phyloP scores from a whole-genome alignment of 345 rosid species.

The Limnanthes douglasii region DNA sequence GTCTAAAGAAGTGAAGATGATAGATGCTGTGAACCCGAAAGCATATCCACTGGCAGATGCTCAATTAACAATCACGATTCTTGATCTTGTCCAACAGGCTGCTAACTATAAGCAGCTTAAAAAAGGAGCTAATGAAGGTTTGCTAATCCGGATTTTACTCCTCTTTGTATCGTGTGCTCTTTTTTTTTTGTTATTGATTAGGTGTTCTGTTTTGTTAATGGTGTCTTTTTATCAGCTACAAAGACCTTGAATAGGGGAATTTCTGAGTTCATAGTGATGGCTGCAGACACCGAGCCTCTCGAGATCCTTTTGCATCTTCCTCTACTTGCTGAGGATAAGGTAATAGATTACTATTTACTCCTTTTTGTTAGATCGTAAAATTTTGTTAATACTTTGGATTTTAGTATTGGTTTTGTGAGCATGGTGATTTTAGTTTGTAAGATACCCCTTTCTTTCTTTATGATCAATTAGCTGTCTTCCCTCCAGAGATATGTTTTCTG shows the following conservation, averaged over 20 bases:
- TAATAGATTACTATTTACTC: background rate
- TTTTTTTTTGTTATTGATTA: background rate
- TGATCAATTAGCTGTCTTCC: too few relatives aligned
- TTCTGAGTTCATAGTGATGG: conserved; percentile 82
- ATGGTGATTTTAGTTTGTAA: conserved; percentile 1
- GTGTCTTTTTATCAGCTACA: too few relatives aligned
- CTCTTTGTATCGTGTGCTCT: too few relatives aligned
- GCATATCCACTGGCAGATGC: conserved; percentile 78
- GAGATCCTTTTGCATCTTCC: conserved; percentile 77
- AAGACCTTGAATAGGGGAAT: conserved; percentile 92
- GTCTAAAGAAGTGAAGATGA: conserved; percentile 8
- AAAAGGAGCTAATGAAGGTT: conserved; percentile 92
- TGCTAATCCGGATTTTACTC: too few relatives aligned
- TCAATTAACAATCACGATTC: conserved; percentile 50
- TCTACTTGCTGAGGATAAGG: conserved; percentile 81
- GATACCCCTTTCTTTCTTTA: background rate
- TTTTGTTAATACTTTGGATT: too few relatives aligned
- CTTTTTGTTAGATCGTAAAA: too few relatives aligned
- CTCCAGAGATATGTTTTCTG: too few relatives aligned
- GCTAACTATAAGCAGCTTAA: conserved; percentile 93
- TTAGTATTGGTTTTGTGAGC: background rate
- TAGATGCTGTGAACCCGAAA: conserved; percentile 69
- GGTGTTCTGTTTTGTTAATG: conserved; percentile 3
- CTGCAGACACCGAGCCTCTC: conserved; percentile 65
- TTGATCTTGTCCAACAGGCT: conserved; percentile 91